Conservation (phyloP, 2,329 filamentous ascomycete genomes). For the Sclerotinia minor region DNA sequence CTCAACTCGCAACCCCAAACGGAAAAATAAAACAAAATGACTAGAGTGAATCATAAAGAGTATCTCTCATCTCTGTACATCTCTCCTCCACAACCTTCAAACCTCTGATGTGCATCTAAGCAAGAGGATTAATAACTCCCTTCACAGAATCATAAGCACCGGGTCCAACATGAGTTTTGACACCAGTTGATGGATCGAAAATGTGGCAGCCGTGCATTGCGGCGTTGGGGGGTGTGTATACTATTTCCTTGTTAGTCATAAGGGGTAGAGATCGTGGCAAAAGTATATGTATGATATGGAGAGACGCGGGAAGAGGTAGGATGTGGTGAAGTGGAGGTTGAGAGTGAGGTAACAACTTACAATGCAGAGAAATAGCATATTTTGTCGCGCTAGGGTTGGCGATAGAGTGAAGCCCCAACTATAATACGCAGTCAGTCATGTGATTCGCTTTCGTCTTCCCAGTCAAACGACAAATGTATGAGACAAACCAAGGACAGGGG, state of each 20-base stretch:
- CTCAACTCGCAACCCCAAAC: background rate
- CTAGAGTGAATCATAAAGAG: background rate
- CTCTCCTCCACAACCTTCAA: background rate
- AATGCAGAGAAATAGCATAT: slow-evolving; percentile 81
- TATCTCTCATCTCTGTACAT: slow-evolving; percentile 1
- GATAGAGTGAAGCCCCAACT: slow-evolving; percentile 79
- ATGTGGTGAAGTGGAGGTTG: background rate
- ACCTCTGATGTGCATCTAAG: background rate
- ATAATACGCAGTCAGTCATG: background rate
- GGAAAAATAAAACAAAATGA: background rate
- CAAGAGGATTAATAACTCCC: slow-evolving; percentile 1
- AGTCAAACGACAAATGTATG: background rate
- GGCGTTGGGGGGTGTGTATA: slow-evolving; percentile 91
- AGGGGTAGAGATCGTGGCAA: too few species aligned
- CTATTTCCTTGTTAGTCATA: slow-evolving; percentile 26
- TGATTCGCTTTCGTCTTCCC: background rate
- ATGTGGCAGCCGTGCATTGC: slow-evolving; percentile 78
- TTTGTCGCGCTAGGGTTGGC: slow-evolving; percentile 70
- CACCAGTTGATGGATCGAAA: slow-evolving; percentile 75
- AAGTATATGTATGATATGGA: background rate
- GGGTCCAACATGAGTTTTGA: slow-evolving; percentile 68
- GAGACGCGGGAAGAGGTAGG: background rate
- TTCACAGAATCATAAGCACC: slow-evolving; percentile 68
- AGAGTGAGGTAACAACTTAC: slow-evolving; percentile 29
- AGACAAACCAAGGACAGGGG: background rate